Base-by-base conservation (phyloP, 139 green algal genomes). In the Haematococcus sp. region DNA sequence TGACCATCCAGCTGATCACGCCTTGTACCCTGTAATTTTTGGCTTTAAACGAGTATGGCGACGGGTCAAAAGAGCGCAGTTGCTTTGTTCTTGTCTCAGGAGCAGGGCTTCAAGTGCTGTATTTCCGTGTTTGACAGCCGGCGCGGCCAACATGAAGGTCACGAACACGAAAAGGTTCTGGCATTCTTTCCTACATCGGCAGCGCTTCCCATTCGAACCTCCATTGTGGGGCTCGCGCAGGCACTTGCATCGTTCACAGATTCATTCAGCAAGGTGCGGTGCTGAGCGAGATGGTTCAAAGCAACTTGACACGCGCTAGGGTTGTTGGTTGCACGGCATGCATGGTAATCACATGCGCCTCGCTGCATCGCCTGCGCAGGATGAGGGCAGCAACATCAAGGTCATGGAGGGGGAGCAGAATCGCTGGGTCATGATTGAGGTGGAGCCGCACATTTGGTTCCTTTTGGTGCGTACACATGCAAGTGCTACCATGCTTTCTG, bases 191-290 rank as follows among this genome's bases (percentile, higher is more conserved):
- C 74, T 4, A 79, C 74, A 23, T 43, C 52, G 22, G 28, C n/a
- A 4, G 58, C 28, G n/a, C 64, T 65, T 0, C 43, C 65, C 1
- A 64, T 70, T 27, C 74, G 74, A 1, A 70, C 55, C 3, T 68
- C 65, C 11, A 74, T 79, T 30, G 74, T 79, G 13, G 74, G 74
- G 19, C 74, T 79, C 1, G 74, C 74, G 23, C 74, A 79, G 43
- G 74, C 74, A 5, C 54, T 79, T 0, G n/a, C 55, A 3, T 71
- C 61, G 2, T 79, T 79, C 28, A 61, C 74, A 0, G 13, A 17
- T 13, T 71, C 61, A 0, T 49, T 77, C 2, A 31, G 60, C 0
- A 43, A 77, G 61, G 72, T 77, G 23, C 22, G 54, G 40, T 11
- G 40, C n/a, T n/a, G n/a, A n/a, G n/a, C n/a, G n/a, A n/a, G n/a